These are phyloP conservation scores for Pichia inconspicua DNA, from an alignment of 1,139 yeast genomes.

Conservation along the genomic window DNA sequence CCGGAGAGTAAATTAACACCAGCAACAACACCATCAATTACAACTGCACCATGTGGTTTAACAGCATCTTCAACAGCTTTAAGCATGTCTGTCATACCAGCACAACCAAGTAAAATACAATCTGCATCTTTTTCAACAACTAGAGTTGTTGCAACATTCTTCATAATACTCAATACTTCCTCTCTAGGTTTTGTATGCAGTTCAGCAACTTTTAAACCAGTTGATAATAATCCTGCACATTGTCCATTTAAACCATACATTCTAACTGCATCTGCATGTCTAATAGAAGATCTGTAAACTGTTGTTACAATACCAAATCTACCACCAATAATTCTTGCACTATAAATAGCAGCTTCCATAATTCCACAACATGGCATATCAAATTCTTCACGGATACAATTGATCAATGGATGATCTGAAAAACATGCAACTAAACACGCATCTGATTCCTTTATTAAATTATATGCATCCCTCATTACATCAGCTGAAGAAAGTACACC, in stretches of 20 bases:
- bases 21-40: conserved; percentile 26
- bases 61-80: conserved; percentile 27
- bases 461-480: conserved; percentile 24
- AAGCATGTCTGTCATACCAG: conserved; percentile 32
- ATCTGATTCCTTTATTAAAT: conserved; percentile 22
- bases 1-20: conserved; percentile 24
- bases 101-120: conserved; percentile 29
- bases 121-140: conserved; percentile 28
- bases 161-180: conserved; percentile 26
- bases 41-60: conserved; percentile 17
- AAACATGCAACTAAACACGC: conserved; percentile 28
- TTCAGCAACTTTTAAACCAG: conserved; percentile 29
- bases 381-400: conserved; percentile 27
- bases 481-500: conserved; percentile 27
- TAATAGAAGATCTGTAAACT: conserved; percentile 22
- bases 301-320: conserved; percentile 24
- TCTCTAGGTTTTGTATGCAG: conserved; percentile 28
- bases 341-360: conserved; percentile 25
- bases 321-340: conserved; percentile 18
- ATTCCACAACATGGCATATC: conserved; percentile 27
- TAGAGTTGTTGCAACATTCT: conserved; percentile 20
- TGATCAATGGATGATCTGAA: conserved; percentile 27
- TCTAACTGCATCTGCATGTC: conserved; percentile 25
- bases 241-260: conserved; percentile 25
- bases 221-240: conserved; percentile 30